Conservation (phyloP, 768 basidiomycete species). For the Kwoniella dejecticola region DNA sequence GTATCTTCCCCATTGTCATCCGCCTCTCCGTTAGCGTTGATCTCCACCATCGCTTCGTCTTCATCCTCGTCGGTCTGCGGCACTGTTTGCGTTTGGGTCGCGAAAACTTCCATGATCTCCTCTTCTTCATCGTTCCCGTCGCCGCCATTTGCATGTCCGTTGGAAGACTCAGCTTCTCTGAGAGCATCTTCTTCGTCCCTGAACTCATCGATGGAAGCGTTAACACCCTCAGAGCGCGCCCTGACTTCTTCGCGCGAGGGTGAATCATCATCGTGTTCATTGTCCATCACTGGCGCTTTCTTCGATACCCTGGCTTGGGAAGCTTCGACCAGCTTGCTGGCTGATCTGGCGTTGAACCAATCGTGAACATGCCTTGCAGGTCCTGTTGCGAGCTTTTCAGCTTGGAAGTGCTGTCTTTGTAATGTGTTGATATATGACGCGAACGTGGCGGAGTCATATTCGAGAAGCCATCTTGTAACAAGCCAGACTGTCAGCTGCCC, state of each 20-base stretch:
- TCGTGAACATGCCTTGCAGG: constrained; percentile 44
- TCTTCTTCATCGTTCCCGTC: constrained; percentile 32
- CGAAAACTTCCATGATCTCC: constrained; percentile 46
- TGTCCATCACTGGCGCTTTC: constrained; percentile 41
- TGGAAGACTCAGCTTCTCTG: constrained; percentile 3
- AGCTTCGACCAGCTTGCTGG: constrained; percentile 66
- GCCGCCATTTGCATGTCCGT: no score
- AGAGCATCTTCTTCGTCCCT: constrained; percentile 62
- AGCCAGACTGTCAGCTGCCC: not conserved
- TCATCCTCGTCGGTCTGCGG: constrained; percentile 21
- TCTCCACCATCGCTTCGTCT: constrained; percentile 35
- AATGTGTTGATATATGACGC: constrained; percentile 89
- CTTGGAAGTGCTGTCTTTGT: constrained; percentile 66
- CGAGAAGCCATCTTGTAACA: constrained; percentile 70
- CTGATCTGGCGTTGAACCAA: constrained; percentile 85
- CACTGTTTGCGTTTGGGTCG: constrained; percentile 43
- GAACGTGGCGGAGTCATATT: constrained; percentile 87
- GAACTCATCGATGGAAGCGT: constrained; percentile 57
- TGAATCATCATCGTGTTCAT: constrained; percentile 31
- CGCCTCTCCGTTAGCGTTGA: constrained; percentile 26
- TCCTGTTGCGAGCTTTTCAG: constrained; percentile 36
- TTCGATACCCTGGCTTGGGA: constrained; percentile 45
- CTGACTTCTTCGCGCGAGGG: not conserved
- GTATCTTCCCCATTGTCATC: constrained; percentile 18
- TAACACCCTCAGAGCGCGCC: constrained; percentile 6